Base-by-base conservation (phyloP, 495 filamentous ascomycete species). In the Pseudoneurospora amorphoporcata region DNA sequence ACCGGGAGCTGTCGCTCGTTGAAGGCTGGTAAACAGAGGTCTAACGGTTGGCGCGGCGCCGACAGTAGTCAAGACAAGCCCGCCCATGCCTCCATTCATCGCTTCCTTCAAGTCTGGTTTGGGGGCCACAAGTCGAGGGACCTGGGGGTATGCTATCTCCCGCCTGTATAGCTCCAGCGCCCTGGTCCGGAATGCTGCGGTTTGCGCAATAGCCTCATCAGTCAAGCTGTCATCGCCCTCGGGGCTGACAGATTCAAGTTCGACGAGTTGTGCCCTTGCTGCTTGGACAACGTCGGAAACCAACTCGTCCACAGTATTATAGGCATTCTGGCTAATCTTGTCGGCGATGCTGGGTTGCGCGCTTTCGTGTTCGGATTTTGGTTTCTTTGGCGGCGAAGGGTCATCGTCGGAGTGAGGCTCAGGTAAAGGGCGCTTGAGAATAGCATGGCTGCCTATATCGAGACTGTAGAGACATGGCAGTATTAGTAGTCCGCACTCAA, bases 1-100 rank as follows among this genome's bases (percentile, higher is more conserved):
- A 41, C 81, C 80, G 17, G 82, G 76, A 37, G 82, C 77, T 61
- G 83, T 80, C n/a, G 84, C 81, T 19, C 83, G 83, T 69, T 86
- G 85, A 37, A 94, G 81, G 80, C 94, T 96, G 16, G 94, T 94
- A 80, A 94, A 97, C 17, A 97, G 84, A 70, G 95, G 92, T 75
- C 89, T 91, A 16, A 90, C 84, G 40, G 88, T 89, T 39, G 88
- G 86, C n/a, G 90, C 89, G 68, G 90, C 89, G 41, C 89, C 90
- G 70, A 88, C 90, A 2, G 95, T 83, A 0, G 91, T 93, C 73
- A 97, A 81, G 2, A 93, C 90, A 35, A 87, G 80, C 61, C 87
- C 87, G 41, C 86, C 86, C 68, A 69, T 74, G 47, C 69, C 75
- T 12, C 29, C 53, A 73, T 70, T 72, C 53, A 53, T 73, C 39